Evolutionary conservation across 441 rosid species (phyloP), one percentile per base, ranked within the genome.

Genomic region (Aquilaria agallochum): DNA sequence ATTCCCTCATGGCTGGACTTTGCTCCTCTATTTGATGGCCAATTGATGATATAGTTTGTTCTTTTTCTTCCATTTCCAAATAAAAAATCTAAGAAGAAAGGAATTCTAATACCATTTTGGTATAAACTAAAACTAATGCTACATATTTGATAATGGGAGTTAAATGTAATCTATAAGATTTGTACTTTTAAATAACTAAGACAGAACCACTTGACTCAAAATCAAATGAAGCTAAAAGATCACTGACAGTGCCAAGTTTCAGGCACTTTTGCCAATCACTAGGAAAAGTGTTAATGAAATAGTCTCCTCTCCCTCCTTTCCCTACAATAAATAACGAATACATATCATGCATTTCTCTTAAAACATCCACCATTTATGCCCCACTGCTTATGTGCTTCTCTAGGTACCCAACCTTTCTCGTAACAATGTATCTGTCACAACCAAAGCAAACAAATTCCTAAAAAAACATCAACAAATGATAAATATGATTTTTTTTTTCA

Each of bases 251-350:
- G 12, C 96, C 98, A 0, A 92, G 76, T 65, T 92, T 95, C 0
- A 93, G 95, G 63, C 96, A 87, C 68, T 92, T 95, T 50, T 92
- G 96, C 96, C 95, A 87, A 56, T 92, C 93, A 61, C 86, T 20
- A 20, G 1, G 27, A 20, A 20, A 20, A 20, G 27, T 20, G 27
- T 1, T 1, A 20, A 20, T 20, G 27, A 20, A 20, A 20, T 1
- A 20, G 27, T 80, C 63, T 46, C 74, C 80, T 60, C 87, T 64
- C 55, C 85, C 83, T 2, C 85, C 77, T 58, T 80, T 92, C 8
- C 98, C 98, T 10, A 92, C 87, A 20, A 92, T 78, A 62, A 87
- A 78, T 40, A 92, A 65, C 1, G 95, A 79, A 65, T 74, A 92
- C 75, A 68, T 69, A 14, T 84, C 84, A 27, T 70, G 79, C 2